Evolutionary conservation across 1,284 basidiomycete species (phyloP).

Genomic region (Heterobasidion annosum): DNA sequence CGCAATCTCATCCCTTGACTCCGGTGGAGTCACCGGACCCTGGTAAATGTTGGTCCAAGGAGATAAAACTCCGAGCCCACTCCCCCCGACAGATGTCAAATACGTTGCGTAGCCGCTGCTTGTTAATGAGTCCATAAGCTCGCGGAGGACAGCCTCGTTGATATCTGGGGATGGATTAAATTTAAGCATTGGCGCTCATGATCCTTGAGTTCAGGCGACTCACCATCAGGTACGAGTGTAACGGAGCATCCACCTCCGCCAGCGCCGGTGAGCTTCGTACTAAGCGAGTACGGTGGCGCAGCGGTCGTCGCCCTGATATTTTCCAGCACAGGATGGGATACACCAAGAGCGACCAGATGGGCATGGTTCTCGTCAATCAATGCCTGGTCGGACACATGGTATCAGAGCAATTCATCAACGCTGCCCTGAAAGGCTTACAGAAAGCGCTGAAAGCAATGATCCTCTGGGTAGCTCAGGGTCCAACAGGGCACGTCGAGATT

Average conservation of each 20-base stretch:
- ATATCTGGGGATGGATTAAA: conserved; percentile 42
- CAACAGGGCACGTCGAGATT: conserved; percentile 68
- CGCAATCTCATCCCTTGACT: conserved; percentile 20
- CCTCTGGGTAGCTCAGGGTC: conserved; percentile 64
- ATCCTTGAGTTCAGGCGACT: conserved; percentile 13
- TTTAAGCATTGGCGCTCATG: not conserved
- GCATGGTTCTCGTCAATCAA: conserved; percentile 87
- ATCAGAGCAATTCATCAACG: conserved; percentile 1
- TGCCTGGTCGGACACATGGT: conserved; percentile 32
- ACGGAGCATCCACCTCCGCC: conserved; percentile 99
- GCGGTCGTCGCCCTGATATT: conserved; percentile 67
- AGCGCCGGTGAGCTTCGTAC: conserved; percentile 97
- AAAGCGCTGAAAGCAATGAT: conserved; percentile 49
- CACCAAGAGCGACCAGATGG: conserved; percentile 83
- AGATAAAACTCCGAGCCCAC: conserved; percentile 80
- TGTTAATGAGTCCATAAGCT: conserved; percentile 52
- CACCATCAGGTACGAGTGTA: conserved; percentile 87
- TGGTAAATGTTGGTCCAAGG: conserved; percentile 37
- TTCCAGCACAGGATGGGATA: conserved; percentile 88
- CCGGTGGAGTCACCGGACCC: conserved; percentile 39
- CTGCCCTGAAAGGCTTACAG: conserved; percentile 34
- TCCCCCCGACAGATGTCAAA: conserved; percentile 88
- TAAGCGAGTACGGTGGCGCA: conserved; percentile 56
- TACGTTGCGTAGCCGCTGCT: conserved; percentile 77
- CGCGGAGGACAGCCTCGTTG: conserved; percentile 43